Evolutionary conservation across 2,329 filamentous ascomycete species (phyloP).

Genomic region (Pezicula rhizophila): DNA sequence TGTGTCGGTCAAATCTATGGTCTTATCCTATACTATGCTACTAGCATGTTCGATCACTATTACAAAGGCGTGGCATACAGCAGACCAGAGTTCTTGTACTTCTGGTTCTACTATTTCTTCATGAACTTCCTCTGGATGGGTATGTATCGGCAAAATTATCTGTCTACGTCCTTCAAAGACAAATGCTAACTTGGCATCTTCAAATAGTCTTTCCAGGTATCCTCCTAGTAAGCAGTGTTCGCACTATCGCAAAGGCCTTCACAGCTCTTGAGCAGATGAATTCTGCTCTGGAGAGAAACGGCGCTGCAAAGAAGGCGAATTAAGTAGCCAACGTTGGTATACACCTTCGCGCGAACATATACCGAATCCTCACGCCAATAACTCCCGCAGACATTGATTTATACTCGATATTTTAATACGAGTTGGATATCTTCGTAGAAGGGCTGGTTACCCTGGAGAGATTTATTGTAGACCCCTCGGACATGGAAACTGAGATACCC

Average conservation of each 20-base stretch:
- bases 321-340: neutral
- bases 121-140: slow-evolving; percentile 58
- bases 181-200: slow-evolving; percentile 6
- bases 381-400: neutral
- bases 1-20: slow-evolving; percentile 38
- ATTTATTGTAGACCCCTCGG: no score
- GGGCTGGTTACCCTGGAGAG: no score
- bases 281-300: slow-evolving; percentile 1
- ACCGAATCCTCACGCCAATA: neutral
- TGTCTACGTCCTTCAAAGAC: neutral
- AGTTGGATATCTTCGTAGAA: no score
- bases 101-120: slow-evolving; percentile 57
- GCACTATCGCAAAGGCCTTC: slow-evolving; percentile 30
- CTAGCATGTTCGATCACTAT: slow-evolving; percentile 44
- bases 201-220: slow-evolving; percentile 15
- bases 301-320: neutral
- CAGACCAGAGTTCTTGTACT: slow-evolving; percentile 54
- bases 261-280: slow-evolving; percentile 24
- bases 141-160: slow-evolving; percentile 45
- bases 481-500: no score
- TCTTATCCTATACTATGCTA: slow-evolving; percentile 57
- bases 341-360: neutral
- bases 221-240: slow-evolving; percentile 32
- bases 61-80: slow-evolving; percentile 44
- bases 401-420: neutral